Percentiles rank a stretch among this genome's conserved stretches.
Evolutionary conservation across 768 basidiomycete species (phyloP).

Genomic region (Nidularia pulvinata): DNA sequence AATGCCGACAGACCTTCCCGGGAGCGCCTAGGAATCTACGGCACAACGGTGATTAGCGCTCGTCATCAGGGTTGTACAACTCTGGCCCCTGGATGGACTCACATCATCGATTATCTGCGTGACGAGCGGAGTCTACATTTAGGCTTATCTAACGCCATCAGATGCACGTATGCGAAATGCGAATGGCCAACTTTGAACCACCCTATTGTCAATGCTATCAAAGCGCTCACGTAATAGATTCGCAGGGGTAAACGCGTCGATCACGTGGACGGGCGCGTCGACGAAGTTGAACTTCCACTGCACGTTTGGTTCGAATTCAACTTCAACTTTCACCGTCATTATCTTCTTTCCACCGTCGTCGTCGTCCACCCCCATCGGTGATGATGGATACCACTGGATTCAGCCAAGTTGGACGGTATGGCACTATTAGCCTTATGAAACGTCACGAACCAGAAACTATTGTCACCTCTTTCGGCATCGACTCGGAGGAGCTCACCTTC

Average conservation of each 20-base stretch:
- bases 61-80: no score
- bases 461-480: slow-evolving; percentile 72
- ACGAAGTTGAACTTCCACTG: background rate
- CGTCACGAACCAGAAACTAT: slow-evolving; percentile 38
- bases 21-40: no score
- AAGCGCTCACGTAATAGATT: no score
- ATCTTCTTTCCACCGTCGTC: background rate
- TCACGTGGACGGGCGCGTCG: background rate
- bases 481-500: slow-evolving; percentile 66
- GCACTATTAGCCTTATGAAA: slow-evolving; percentile 66
- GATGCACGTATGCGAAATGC: no score
- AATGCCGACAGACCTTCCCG: no score
- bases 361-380: background rate
- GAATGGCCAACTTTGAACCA: no score
- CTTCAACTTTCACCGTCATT: background rate
- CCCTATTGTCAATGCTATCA: no score
- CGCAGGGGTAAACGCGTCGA: background rate
- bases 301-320: background rate
- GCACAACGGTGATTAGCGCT: no score
- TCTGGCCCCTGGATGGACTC: no score
- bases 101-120: no score
- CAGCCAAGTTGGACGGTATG: slow-evolving; percentile 62
- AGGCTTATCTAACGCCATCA: no score
- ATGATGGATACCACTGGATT: slow-evolving; percentile 38
- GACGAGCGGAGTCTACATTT: no score